These are phyloP conservation scores for Samsoniella hepiali DNA, from an alignment of 2,329 filamentous ascomycete species.

Conservation along the genomic window DNA sequence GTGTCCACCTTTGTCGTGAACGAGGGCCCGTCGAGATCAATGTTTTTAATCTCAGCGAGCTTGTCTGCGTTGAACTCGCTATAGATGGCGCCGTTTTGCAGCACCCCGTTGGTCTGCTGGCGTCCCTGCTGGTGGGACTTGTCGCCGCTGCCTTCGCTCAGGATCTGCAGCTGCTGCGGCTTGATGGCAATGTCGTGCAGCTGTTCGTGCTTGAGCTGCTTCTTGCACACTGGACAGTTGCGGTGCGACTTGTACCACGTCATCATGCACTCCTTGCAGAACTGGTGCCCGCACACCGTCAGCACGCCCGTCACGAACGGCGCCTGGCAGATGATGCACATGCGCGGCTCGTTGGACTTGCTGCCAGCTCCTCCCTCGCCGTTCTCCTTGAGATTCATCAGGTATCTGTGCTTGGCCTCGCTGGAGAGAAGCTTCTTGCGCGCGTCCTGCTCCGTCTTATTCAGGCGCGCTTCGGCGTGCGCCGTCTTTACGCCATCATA, in stretches of 20 bases:
- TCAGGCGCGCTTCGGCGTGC: constrained; percentile 35
- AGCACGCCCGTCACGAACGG: constrained; percentile 74
- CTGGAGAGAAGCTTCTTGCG: constrained; percentile 57
- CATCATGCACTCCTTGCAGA: constrained; percentile 82
- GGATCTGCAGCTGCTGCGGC: constrained; percentile 67
- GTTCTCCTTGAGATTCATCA: constrained; percentile 51
- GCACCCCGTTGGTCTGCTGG: constrained; percentile 41
- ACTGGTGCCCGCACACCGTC: constrained; percentile 88
- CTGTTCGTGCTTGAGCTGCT: constrained; percentile 59
- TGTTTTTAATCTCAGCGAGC: constrained; percentile 75
- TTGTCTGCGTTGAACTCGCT: constrained; percentile 68
- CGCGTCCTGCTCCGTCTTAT: constrained; percentile 39
- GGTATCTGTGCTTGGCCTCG: constrained; percentile 73
- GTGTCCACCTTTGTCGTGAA: constrained; percentile 92
- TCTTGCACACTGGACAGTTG: constrained; percentile 85
- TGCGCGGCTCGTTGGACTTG: constrained; percentile 60
- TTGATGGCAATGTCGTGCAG: constrained; percentile 85
- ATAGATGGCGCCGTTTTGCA: constrained; percentile 65
- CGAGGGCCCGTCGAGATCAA: constrained; percentile 68
- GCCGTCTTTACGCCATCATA: constrained; percentile 64
- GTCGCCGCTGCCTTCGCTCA: constrained; percentile 33
- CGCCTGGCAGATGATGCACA: constrained; percentile 83
- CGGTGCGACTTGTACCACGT: constrained; percentile 72
- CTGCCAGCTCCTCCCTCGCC: constrained; percentile 41
- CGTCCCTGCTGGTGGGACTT: constrained; percentile 22